Evolutionary conservation across 2,329 filamentous ascomycete species (phyloP).

Genomic region (Aureobasidium sp.): DNA sequence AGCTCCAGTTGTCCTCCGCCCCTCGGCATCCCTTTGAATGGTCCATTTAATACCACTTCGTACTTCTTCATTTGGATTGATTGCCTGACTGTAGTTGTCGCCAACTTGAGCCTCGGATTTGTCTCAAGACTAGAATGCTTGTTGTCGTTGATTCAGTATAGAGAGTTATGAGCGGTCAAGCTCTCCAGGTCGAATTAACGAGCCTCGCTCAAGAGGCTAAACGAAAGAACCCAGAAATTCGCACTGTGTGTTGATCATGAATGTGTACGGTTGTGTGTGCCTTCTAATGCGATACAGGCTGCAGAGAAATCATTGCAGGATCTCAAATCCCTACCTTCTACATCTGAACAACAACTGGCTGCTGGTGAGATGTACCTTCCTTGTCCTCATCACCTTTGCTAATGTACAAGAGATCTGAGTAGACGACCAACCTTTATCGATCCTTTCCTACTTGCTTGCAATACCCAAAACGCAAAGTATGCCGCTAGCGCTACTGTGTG

Average conservation of each 20-base stretch:
- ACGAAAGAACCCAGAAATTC: conserved; percentile 83
- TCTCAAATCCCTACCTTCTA: conserved; percentile 66
- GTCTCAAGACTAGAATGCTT: background rate
- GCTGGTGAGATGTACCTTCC: conserved; percentile 47
- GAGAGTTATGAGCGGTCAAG: conserved; percentile 74
- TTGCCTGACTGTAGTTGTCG: background rate
- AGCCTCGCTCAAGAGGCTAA: conserved; percentile 95
- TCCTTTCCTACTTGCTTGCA: conserved; percentile 89
- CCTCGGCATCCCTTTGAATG: background rate
- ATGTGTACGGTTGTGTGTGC: background rate
- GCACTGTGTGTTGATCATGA: conserved; percentile 52
- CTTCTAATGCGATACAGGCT: conserved; percentile 39
- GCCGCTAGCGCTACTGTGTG: conserved; percentile 82
- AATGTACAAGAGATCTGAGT: conserved; percentile 61
- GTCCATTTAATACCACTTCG: background rate
- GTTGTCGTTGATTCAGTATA: background rate
- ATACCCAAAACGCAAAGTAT: conserved; percentile 83
- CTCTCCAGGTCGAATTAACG: conserved; percentile 78
- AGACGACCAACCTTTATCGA: conserved; percentile 79
- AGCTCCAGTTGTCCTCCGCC: conserved; percentile 1
- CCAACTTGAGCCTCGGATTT: background rate
- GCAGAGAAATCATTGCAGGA: conserved; percentile 92
- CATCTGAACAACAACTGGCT: conserved; percentile 68
- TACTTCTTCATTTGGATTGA: background rate
- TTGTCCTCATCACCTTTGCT: conserved; percentile 17